Percentiles rank a stretch among this genome's conserved stretches.
These are phyloP conservation scores for Coemansia sp. DNA, from an alignment of 192 early-diverging fungal genomes.

Conservation along the genomic window DNA sequence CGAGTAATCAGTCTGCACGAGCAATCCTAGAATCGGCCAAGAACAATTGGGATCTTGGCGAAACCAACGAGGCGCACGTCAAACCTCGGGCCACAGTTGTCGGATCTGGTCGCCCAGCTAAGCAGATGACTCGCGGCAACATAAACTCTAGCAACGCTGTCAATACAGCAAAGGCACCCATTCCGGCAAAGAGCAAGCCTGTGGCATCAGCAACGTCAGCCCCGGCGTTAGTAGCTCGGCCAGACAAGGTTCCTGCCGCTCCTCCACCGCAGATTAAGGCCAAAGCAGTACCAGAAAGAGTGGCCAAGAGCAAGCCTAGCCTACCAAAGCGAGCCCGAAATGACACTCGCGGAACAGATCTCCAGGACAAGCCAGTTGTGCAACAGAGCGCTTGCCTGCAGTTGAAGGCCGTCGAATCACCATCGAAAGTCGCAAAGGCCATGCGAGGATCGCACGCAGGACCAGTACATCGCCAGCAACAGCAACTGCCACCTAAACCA, in stretches of 20 bases:
- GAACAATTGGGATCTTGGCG: conserved; percentile 36
- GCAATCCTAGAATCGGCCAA: conserved; percentile 32
- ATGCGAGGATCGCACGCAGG: conserved; percentile 1
- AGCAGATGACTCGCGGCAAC: neutral
- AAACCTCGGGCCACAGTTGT: neutral
- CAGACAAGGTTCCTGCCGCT: neutral
- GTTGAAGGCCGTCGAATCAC: neutral
- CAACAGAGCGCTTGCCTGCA: conserved; percentile 2
- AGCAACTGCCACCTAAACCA: neutral
- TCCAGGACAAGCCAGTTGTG: neutral
- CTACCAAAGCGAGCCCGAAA: conserved; percentile 1
- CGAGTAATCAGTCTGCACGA: conserved; percentile 12
- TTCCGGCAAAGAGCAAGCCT: neutral
- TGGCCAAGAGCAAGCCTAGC: neutral
- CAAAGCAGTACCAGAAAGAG: neutral
- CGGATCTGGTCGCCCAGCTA: neutral
- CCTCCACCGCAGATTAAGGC: neutral
- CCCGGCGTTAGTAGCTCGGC: neutral
- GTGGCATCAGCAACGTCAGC: neutral
- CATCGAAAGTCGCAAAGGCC: conserved; percentile 8
- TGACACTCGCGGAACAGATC: neutral
- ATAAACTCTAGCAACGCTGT: neutral
- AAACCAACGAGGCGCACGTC: neutral
- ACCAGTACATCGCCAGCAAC: neutral
- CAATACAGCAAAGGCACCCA: neutral